Evolutionary conservation across 148 eudicot species (phyloP).

Genomic region (Spergularia bocconei): DNA sequence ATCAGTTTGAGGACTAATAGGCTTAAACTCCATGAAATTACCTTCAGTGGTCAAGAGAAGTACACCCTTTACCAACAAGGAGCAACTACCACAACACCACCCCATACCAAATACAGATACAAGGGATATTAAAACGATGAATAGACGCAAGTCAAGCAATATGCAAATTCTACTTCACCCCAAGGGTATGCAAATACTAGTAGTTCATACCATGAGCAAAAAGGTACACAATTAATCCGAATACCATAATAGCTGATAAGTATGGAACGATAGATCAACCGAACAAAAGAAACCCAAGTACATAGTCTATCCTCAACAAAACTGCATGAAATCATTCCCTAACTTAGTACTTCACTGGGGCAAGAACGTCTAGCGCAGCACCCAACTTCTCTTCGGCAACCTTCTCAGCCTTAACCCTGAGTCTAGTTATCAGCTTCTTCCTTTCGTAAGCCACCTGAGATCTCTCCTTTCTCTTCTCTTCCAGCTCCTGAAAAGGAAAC

Average conservation of each 20-base stretch:
- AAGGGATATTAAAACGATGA: too few species aligned
- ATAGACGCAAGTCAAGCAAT: too few species aligned
- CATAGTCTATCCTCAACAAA: slow-evolving; percentile 16
- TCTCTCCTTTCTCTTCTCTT: slow-evolving; percentile 68
- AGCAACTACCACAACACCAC: too few species aligned
- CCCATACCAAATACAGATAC: too few species aligned
- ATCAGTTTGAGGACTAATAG: too few species aligned
- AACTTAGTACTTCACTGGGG: slow-evolving; percentile 51
- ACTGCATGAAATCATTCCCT: slow-evolving; percentile 13
- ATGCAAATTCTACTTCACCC: too few species aligned
- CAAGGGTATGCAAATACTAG: too few species aligned
- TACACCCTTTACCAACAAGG: too few species aligned
- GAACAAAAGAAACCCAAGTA: slow-evolving; percentile 5
- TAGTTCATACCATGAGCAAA: too few species aligned
- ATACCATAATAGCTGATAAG: background rate
- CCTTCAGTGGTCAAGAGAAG: too few species aligned
- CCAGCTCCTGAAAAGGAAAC: slow-evolving; percentile 46
- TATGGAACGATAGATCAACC: background rate
- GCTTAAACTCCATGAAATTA: too few species aligned
- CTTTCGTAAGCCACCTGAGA: slow-evolving; percentile 51
- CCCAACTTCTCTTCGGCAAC: slow-evolving; percentile 64
- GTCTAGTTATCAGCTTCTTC: slow-evolving; percentile 50
- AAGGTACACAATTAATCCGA: too few species aligned
- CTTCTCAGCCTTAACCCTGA: slow-evolving; percentile 61
- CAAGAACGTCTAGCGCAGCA: slow-evolving; percentile 51